Conservation (phyloP, 805 yeast genomes). For the Jamesozyma piceae region DNA sequence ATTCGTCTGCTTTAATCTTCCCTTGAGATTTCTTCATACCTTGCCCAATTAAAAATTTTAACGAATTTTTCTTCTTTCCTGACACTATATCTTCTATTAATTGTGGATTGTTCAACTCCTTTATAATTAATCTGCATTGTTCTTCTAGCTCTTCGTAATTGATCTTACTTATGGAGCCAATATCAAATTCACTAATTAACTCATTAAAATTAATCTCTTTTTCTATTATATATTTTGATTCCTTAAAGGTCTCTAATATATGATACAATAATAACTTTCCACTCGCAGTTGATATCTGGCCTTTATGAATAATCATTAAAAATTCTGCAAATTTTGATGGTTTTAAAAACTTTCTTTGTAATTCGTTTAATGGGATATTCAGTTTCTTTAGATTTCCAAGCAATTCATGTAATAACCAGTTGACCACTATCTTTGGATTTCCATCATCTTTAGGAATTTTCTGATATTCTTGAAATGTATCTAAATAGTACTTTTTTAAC, state of each 20-base stretch:
- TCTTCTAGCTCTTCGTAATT: conserved; percentile 29
- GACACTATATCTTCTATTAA: conserved; percentile 46
- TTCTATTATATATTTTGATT: conserved; percentile 15
- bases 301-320: conserved; percentile 39
- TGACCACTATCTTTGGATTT: conserved; percentile 41
- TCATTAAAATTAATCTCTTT: conserved; percentile 26
- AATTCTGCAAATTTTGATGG: conserved; percentile 45
- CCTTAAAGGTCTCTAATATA: conserved; percentile 42
- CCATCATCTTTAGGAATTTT: conserved; percentile 18
- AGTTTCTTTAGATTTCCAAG: conserved; percentile 58
- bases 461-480: conserved; percentile 30
- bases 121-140: conserved; percentile 40
- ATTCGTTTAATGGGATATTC: conserved; percentile 29
- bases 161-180: conserved; percentile 30
- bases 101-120: conserved; percentile 34
- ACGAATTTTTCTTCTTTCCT: conserved; percentile 52
- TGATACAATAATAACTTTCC: conserved; percentile 60
- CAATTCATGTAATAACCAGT: conserved; percentile 78
- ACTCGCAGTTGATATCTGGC: conserved; percentile 50
- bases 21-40: conserved; percentile 80
- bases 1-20: conserved; percentile 29
- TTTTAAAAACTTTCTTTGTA: conserved; percentile 26
- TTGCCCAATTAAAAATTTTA: conserved; percentile 75
- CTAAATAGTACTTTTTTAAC: conserved; percentile 45
- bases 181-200: conserved; percentile 47